phyloP scores from a whole-genome alignment of 768 basidiomycete species.

The Plicaturopsis crispa region DNA sequence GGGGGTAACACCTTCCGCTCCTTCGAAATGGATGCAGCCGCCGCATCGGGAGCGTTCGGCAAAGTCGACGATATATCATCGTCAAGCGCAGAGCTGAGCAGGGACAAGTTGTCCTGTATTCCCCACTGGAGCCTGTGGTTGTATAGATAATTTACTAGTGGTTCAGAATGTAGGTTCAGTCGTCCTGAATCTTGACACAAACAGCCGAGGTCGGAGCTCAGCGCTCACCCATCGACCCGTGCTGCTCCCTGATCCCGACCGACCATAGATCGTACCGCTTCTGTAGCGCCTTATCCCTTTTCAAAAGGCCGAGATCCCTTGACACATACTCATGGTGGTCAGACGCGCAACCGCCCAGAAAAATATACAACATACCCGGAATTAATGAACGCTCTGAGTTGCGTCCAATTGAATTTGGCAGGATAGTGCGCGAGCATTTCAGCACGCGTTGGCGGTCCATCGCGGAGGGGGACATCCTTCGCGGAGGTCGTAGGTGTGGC shows the following conservation, averaged over 20 bases:
- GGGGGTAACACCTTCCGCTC: constrained; percentile 15
- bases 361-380: constrained; percentile 48
- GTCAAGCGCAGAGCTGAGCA: constrained; percentile 50
- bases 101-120: constrained; percentile 52
- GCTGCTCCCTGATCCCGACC: constrained; percentile 40
- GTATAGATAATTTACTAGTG: constrained; percentile 62
- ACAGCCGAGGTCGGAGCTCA: not conserved
- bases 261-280: constrained; percentile 56
- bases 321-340: not conserved
- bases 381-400: constrained; percentile 71
- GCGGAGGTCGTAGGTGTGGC: not conserved
- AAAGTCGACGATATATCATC: not conserved
- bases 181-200: not conserved
- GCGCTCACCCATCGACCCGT: constrained; percentile 60
- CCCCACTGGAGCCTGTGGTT: constrained; percentile 73
- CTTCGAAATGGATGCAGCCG: constrained; percentile 3
- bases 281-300: constrained; percentile 67
- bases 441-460: constrained; percentile 61
- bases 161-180: not conserved
- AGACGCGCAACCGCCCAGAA: not conserved
- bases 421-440: constrained; percentile 67
- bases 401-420: constrained; percentile 65
- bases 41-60: not conserved
- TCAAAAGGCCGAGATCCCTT: constrained; percentile 76
- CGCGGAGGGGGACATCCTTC: constrained; percentile 30